These are phyloP conservation scores for Melampsora americana DNA, from an alignment of 1,284 basidiomycete species.

Conservation along the genomic window DNA sequence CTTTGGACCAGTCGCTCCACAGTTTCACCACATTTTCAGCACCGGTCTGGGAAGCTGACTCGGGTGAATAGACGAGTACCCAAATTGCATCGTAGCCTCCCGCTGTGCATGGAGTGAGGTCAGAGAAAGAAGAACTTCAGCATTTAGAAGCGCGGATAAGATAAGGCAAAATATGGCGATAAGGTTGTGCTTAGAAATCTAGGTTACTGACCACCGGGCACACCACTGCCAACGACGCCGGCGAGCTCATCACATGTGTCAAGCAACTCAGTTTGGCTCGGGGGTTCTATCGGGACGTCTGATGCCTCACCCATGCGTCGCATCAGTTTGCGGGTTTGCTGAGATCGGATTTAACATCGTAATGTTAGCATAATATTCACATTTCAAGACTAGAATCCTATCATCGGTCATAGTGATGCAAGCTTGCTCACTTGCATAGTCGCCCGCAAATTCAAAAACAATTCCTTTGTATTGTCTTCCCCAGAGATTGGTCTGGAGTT, in stretches of 20 bases:
- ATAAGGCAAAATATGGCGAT: background rate
- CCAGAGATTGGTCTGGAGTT: background rate
- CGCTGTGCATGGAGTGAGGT: constrained; percentile 53
- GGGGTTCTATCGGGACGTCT: constrained; percentile 84
- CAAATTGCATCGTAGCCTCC: constrained; percentile 97
- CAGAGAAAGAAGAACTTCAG: background rate
- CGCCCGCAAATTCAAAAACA: background rate
- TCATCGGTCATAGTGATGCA: no score
- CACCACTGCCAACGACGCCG: constrained; percentile 88
- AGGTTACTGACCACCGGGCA: constrained; percentile 69
- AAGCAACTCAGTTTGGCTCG: constrained; percentile 80
- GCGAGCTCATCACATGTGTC: constrained; percentile 71
- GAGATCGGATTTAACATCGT: no score
- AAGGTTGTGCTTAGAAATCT: background rate
- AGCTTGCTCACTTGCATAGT: constrained; percentile 10
- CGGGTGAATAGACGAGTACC: constrained; percentile 73
- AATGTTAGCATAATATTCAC: no score
- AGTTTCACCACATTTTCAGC: constrained; percentile 16
- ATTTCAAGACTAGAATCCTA: no score
- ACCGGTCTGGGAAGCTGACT: background rate
- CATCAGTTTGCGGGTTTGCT: constrained; percentile 71
- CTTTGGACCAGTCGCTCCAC: constrained; percentile 14
- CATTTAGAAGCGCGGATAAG: background rate
- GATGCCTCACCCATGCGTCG: constrained; percentile 77
- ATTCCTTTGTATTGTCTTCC: background rate